These are phyloP conservation scores for Talaromyces sp. DNA, from an alignment of 2,329 filamentous ascomycete species.

Conservation along the genomic window DNA sequence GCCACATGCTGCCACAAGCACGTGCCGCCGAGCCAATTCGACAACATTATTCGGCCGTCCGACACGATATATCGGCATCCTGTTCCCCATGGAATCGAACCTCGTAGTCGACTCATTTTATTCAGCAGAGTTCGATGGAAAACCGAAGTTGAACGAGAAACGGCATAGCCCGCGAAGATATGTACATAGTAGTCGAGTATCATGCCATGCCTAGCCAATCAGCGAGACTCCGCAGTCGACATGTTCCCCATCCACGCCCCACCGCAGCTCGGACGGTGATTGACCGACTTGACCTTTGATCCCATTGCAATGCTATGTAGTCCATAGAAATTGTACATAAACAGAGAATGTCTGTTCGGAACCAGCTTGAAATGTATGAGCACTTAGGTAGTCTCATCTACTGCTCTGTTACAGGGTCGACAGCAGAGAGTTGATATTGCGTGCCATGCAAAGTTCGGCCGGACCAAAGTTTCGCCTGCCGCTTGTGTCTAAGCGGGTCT, in stretches of 20 bases:
- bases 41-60: not conserved
- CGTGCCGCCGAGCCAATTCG: not conserved
- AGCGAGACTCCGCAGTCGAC: not conserved
- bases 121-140: not conserved
- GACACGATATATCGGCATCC: not conserved
- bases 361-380: too few species aligned
- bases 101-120: too few species aligned
- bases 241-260: not conserved
- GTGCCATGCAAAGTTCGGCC: not conserved
- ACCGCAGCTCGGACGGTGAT: not conserved
- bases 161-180: not conserved
- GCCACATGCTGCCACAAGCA: not conserved
- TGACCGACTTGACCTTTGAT: not conserved
- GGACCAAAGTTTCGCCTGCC: constrained; percentile 10
- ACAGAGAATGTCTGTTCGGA: too few species aligned
- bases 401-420: too few species aligned
- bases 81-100: not conserved
- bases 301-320: too few species aligned
- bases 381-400: too few species aligned
- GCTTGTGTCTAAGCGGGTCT: not conserved
- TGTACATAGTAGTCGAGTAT: too few species aligned
- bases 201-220: not conserved
- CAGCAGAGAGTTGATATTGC: too few species aligned
- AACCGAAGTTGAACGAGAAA: not conserved
- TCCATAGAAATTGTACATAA: too few species aligned